Base-by-base conservation (phyloP, 2,329 filamentous ascomycete genomes). In the Clarireedia hainanense region DNA sequence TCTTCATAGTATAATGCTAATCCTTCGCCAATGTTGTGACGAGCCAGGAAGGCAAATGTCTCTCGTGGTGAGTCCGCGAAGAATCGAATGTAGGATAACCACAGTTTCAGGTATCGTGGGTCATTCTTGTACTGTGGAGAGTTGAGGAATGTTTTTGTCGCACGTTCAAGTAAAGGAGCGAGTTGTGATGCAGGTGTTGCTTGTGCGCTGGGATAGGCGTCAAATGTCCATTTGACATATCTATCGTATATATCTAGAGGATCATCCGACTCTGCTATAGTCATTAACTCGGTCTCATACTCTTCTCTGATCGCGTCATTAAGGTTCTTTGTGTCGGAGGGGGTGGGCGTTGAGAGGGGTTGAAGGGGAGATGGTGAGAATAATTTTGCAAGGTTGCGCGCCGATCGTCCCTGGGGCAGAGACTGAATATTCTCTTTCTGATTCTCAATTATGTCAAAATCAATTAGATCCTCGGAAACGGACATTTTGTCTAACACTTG, bases 351-450 rank as follows among this genome's bases (percentile, higher is more conserved):
- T 20, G 78, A 71, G 46, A 81, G 73, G 65, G 79, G 80, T 55
- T 83, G 77, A 36, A 81, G 73, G 42, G 79, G 76, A 42, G 80
- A 78, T 54, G 88, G 78, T 59, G 91, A 86, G 79, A 90, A 91
- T 34, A 90, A 81, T 54, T 91, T 82, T 30, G 86, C 91, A 51
- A 99, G 85, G 53, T 94, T 91, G 74, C 85, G 89, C 47, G 92
- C 94, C 42, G 92, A 97, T 62, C 94, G 78, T 36, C 86, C 94
- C 60, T 89, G 88, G 15, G 92, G 91, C 12, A 99, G 80, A 23
- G 91, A 85, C 72, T 96, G 91, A 56, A 99, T 96, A 73, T 99
- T 99, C 75, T 99, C 94, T 74, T 99, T 99, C 66, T 96, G 91
- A 47, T 82, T 83, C 74, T 99, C 94, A 73, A 99, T 96, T 61